phyloP scores from a whole-genome alignment of 2,329 filamentous ascomycete genomes.

The Fusarium vanettenii region DNA sequence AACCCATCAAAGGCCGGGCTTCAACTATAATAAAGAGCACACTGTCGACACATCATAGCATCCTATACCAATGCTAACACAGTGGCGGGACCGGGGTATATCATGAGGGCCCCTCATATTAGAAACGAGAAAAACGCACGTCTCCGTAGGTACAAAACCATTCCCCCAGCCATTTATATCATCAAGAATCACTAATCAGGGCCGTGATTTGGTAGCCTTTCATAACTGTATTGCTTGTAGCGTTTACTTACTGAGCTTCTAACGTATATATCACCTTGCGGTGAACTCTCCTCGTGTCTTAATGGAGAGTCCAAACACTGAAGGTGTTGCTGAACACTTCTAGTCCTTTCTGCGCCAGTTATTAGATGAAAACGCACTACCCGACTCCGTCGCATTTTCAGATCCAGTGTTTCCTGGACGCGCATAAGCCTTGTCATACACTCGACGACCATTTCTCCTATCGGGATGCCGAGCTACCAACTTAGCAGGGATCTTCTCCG shows the following conservation, averaged over 20 bases:
- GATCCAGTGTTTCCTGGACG: background rate
- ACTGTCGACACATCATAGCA: too few species aligned
- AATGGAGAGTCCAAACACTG: background rate
- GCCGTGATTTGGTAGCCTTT: background rate
- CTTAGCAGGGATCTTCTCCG: slow-evolving; percentile 6
- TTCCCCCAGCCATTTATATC: background rate
- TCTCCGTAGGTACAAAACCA: background rate
- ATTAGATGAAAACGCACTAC: slow-evolving; percentile 10
- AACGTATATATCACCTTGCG: background rate
- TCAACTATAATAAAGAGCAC: too few species aligned
- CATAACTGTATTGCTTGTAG: background rate
- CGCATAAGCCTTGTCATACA: background rate
- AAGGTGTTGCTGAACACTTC: background rate
- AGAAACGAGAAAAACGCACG: background rate
- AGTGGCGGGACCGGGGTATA: background rate
- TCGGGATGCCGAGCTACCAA: slow-evolving; percentile 7
- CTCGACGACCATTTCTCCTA: background rate
- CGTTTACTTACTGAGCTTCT: background rate
- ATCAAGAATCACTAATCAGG: background rate
- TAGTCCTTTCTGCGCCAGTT: slow-evolving; percentile 22
- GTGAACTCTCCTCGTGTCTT: background rate
- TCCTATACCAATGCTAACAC: too few species aligned
- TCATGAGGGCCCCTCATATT: background rate
- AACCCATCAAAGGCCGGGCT: too few species aligned
- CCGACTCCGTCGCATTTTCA: slow-evolving; percentile 1